These are phyloP conservation scores for Thelonectria olida DNA, from an alignment of 2,329 filamentous ascomycete species.

Conservation along the genomic window DNA sequence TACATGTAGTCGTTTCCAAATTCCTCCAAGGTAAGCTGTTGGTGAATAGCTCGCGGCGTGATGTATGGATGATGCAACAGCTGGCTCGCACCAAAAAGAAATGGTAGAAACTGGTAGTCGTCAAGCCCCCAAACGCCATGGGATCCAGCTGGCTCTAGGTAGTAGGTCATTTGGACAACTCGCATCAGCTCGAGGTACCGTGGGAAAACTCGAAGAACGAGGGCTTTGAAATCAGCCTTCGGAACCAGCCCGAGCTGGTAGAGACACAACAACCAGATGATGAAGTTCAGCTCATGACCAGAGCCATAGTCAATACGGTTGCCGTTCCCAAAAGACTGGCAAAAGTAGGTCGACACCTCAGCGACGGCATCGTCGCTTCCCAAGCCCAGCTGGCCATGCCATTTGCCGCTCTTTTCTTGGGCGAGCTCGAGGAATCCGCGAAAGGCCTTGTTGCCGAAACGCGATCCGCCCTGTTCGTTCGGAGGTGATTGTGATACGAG, in stretches of 20 bases:
- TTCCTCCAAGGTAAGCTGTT: slow-evolving; percentile 86
- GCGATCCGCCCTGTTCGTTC: slow-evolving; percentile 84
- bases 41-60: slow-evolving; percentile 85
- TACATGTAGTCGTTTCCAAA: slow-evolving; percentile 87
- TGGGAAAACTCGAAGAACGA: slow-evolving; percentile 82
- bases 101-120: slow-evolving; percentile 96
- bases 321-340: slow-evolving; percentile 85
- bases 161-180: slow-evolving; percentile 88
- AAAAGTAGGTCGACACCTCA: slow-evolving; percentile 83
- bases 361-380: slow-evolving; percentile 61
- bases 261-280: slow-evolving; percentile 95
- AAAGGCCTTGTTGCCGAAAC: slow-evolving; percentile 96
- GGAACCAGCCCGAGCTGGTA: slow-evolving; percentile 78
- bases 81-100: slow-evolving; percentile 93
- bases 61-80: slow-evolving; percentile 84
- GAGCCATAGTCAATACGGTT: slow-evolving; percentile 95
- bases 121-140: slow-evolving; percentile 98
- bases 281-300: slow-evolving; percentile 96
- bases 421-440: slow-evolving; percentile 80
- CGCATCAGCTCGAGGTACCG: slow-evolving; percentile 90
- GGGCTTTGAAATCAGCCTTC: slow-evolving; percentile 71
- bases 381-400: slow-evolving; percentile 72
- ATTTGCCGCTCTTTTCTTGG: slow-evolving; percentile 62
- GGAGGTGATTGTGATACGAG: slow-evolving; percentile 78
- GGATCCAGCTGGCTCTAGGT: slow-evolving; percentile 94